These are phyloP conservation scores for Rhodotorula sp. DNA, from an alignment of 1,284 basidiomycete species.

Conservation along the genomic window DNA sequence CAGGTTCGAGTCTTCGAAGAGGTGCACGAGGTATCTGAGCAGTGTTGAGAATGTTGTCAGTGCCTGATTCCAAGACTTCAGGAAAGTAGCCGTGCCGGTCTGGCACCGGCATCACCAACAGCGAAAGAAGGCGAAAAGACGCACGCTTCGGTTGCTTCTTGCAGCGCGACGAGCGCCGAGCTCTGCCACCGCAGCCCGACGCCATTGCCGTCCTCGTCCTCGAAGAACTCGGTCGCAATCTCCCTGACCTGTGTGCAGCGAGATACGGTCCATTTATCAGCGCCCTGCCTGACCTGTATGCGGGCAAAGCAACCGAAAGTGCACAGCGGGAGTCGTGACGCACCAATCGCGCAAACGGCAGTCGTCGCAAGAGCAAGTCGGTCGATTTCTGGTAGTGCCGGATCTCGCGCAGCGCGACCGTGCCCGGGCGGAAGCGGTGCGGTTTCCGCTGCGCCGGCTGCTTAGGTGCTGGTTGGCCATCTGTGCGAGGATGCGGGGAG, in stretches of 20 bases:
- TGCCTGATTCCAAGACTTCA: background rate
- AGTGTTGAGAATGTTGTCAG: background rate
- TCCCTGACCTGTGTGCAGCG: slow-evolving; percentile 75
- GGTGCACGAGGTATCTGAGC: slow-evolving; percentile 66
- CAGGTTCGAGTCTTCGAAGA: slow-evolving; percentile 88
- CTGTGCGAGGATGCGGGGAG: background rate
- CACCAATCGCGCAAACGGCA: slow-evolving; percentile 89
- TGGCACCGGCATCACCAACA: background rate
- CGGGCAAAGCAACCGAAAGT: too few relatives aligned
- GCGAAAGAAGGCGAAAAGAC: slow-evolving; percentile 18
- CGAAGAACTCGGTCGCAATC: slow-evolving; percentile 68
- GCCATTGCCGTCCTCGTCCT: slow-evolving; percentile 37
- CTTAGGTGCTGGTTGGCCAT: background rate
- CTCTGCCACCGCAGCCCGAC: slow-evolving; percentile 82
- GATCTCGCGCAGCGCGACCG: slow-evolving; percentile 85
- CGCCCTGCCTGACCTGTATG: background rate
- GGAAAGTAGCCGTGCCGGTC: background rate
- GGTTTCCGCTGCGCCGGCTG: slow-evolving; percentile 51
- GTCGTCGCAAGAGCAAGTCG: slow-evolving; percentile 78
- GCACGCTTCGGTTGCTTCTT: slow-evolving; percentile 92
- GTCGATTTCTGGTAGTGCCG: slow-evolving; percentile 91
- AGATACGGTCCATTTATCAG: too few relatives aligned
- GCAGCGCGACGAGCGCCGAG: slow-evolving; percentile 82
- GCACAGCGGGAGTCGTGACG: slow-evolving; percentile 45
- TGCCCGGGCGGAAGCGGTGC: slow-evolving; percentile 75